Evolutionary conservation across 1,284 basidiomycete genomes (phyloP).

Genomic region (Sporisorium graminicola): DNA sequence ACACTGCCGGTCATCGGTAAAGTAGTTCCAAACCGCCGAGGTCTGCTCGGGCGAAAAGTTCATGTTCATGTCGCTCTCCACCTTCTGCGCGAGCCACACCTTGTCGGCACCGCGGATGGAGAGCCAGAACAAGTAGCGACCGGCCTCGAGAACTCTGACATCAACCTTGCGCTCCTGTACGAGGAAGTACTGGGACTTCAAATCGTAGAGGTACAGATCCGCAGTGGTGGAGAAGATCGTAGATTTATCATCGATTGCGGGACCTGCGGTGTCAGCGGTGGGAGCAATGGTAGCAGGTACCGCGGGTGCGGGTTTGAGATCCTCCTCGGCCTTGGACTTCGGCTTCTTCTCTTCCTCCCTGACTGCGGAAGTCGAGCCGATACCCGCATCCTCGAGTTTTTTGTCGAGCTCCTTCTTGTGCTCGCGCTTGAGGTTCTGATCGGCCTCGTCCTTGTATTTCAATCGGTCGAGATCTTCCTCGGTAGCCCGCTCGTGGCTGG

Average conservation of each 20-base stretch:
- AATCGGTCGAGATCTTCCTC: constrained; percentile 69
- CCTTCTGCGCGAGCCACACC: constrained; percentile 79
- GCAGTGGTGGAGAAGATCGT: constrained; percentile 65
- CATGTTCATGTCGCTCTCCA: constrained; percentile 72
- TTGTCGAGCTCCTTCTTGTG: constrained; percentile 29
- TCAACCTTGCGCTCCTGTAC: constrained; percentile 78
- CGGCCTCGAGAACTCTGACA: constrained; percentile 78
- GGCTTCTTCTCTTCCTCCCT: neutral
- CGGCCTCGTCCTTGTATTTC: constrained; percentile 63
- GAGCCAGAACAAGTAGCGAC: constrained; percentile 75
- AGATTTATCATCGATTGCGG: constrained; percentile 25
- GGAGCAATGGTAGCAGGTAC: constrained; percentile 36
- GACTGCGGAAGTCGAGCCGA: constrained; percentile 19
- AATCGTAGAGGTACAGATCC: constrained; percentile 80
- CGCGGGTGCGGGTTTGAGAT: constrained; percentile 5
- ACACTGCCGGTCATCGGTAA: constrained; percentile 74
- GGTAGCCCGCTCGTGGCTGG: constrained; percentile 63
- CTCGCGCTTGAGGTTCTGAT: constrained; percentile 32
- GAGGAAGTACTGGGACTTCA: constrained; percentile 78
- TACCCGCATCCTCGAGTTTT: constrained; percentile 36
- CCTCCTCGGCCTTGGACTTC: constrained; percentile 10
- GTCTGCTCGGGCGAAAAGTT: constrained; percentile 64
- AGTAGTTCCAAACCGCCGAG: constrained; percentile 86
- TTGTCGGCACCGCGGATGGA: constrained; percentile 71
- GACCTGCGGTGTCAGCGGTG: constrained; percentile 33